These are phyloP conservation scores for Sarocladiaceae sp. DNA, from an alignment of 2,329 filamentous ascomycete species.

Conservation along the genomic window DNA sequence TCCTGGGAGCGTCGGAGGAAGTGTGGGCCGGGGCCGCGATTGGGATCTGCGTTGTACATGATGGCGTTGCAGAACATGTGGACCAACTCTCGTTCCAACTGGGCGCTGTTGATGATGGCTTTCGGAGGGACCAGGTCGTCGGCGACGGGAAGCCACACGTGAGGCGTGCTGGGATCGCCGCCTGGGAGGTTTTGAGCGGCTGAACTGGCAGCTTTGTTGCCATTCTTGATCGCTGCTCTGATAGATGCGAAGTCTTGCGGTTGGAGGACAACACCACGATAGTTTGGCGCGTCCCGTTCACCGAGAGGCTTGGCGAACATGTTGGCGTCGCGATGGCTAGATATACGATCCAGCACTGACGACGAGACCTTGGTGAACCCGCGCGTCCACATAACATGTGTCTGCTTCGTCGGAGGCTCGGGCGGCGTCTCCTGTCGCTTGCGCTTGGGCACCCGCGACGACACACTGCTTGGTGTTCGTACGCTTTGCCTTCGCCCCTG, in stretches of 20 bases:
- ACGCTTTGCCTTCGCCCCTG: slow-evolving; percentile 31
- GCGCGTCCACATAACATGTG: slow-evolving; percentile 70
- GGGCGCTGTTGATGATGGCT: slow-evolving; percentile 87
- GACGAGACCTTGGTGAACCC: slow-evolving; percentile 70
- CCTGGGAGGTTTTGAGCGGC: slow-evolving; percentile 58
- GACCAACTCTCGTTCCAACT: slow-evolving; percentile 88
- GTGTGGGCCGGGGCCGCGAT: slow-evolving; percentile 62
- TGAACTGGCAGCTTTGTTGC: slow-evolving; percentile 60
- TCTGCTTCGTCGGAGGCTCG: slow-evolving; percentile 50
- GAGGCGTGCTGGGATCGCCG: slow-evolving; percentile 51
- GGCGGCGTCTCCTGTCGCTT: slow-evolving; percentile 51
- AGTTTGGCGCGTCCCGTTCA: slow-evolving; percentile 71
- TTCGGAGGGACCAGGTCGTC: slow-evolving; percentile 79
- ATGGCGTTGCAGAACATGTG: slow-evolving; percentile 98
- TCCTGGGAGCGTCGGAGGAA: slow-evolving; percentile 47
- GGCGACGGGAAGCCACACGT: slow-evolving; percentile 63
- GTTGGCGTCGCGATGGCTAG: slow-evolving; percentile 71
- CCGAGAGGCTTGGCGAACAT: slow-evolving; percentile 75
- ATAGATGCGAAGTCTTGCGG: slow-evolving; percentile 77
- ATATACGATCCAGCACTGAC: slow-evolving; percentile 71
- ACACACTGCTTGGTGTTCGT: slow-evolving; percentile 31
- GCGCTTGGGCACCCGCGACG: slow-evolving; percentile 44
- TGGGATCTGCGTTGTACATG: slow-evolving; percentile 92
- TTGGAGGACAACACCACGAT: slow-evolving; percentile 67
- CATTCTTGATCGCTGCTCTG: slow-evolving; percentile 69